Evolutionary conservation across 345 rosid genomes (phyloP).

Genomic region (Gossypium ekmanianum): DNA sequence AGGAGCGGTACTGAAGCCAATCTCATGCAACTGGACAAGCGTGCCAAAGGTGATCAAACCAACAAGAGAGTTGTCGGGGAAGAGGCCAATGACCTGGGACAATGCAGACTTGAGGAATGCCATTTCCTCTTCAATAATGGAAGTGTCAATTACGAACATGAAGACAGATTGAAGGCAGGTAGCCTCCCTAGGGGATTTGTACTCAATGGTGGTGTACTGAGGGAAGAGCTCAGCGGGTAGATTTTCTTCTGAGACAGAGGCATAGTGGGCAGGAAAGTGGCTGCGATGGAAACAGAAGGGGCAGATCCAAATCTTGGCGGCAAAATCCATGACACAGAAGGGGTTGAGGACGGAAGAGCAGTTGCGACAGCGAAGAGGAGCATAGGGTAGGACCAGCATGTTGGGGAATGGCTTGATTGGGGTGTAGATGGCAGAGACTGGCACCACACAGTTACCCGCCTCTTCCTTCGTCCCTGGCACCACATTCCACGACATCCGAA

Average conservation of each 20-base stretch:
- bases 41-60: conserved; percentile 81
- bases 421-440: conserved; percentile 79
- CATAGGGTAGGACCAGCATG: conserved; percentile 63
- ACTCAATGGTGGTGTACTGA: conserved; percentile 79
- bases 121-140: conserved; percentile 84
- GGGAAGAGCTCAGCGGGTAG: conserved; percentile 95
- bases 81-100: conserved; percentile 68
- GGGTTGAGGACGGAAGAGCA: conserved; percentile 71
- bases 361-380: conserved; percentile 88
- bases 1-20: conserved; percentile 67
- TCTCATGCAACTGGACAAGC: conserved; percentile 77
- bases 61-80: conserved; percentile 67
- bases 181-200: conserved; percentile 46
- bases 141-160: conserved; percentile 80
- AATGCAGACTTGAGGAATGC: conserved; percentile 72
- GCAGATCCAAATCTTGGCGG: conserved; percentile 86
- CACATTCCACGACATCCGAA: conserved; percentile 87
- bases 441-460: conserved; percentile 62
- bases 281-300: conserved; percentile 91
- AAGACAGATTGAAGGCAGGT: conserved; percentile 55
- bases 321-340: conserved; percentile 44
- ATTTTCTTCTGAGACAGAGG: conserved; percentile 69
- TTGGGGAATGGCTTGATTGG: conserved; percentile 62
- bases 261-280: conserved; percentile 71
- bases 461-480: conserved; percentile 71